These are phyloP conservation scores for Trichoderma asperelloides DNA, from an alignment of 495 filamentous ascomycete genomes.

Conservation along the genomic window DNA sequence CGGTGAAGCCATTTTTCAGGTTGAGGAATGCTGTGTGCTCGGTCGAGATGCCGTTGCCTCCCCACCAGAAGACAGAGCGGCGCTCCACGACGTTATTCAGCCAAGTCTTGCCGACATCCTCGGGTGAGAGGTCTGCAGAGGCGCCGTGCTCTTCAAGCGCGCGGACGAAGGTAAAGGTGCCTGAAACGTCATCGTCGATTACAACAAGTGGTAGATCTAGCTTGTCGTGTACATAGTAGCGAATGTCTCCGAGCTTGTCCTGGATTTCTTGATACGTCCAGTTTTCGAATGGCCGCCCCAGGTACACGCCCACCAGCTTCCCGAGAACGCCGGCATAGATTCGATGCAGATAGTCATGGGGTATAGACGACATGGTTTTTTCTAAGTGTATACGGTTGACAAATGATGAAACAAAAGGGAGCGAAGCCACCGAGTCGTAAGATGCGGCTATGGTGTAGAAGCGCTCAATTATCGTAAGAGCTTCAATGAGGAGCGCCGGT, in stretches of 20 bases:
- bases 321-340: conserved; percentile 28
- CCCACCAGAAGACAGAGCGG: conserved; percentile 25
- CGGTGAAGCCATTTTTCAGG: conserved; percentile 18
- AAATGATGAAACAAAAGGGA: no score
- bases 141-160: conserved; percentile 22
- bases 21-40: conserved; percentile 27
- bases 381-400: no score
- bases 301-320: conserved; percentile 25
- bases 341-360: conserved; percentile 20
- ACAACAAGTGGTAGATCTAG: conserved; percentile 19
- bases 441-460: no score
- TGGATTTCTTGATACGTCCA: conserved; percentile 25
- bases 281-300: conserved; percentile 25
- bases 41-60: conserved; percentile 23
- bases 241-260: conserved; percentile 18
- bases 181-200: conserved; percentile 24
- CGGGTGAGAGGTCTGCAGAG: conserved; percentile 11
- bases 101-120: conserved; percentile 24
- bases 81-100: conserved; percentile 20
- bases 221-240: conserved; percentile 23
- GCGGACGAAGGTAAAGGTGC: conserved; percentile 24
- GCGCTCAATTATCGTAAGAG: no score
- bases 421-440: no score
- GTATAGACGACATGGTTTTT: conserved; percentile 10
- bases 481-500: no score